Evolutionary conservation across 73 alveolate species (phyloP).

Genomic region (Tetrahymena malaccensis): DNA sequence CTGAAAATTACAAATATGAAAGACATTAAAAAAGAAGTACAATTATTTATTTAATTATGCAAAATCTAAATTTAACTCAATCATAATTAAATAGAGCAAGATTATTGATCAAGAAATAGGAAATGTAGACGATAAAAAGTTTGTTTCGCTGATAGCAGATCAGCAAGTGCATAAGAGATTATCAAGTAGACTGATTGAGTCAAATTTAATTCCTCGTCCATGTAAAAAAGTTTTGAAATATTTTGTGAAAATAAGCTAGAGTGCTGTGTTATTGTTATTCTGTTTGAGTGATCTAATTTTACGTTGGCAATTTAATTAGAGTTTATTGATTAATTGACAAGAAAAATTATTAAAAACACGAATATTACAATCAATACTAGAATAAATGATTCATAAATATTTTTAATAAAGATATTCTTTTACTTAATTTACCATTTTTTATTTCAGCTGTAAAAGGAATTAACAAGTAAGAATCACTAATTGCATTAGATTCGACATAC

Average conservation of each 20-base stretch:
- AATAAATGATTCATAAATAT: too few species aligned
- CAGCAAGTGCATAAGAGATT: background rate
- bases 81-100: background rate
- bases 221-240: background rate
- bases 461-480: background rate
- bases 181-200: background rate
- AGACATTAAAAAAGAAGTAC: background rate
- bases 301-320: background rate
- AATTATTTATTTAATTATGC: background rate
- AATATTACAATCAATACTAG: background rate
- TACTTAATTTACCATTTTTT: background rate
- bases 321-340: background rate
- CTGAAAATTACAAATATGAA: background rate
- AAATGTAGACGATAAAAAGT: background rate
- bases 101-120: background rate
- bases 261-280: background rate
- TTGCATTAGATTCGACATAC: background rate
- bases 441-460: background rate
- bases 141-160: background rate
- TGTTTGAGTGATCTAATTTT: background rate
- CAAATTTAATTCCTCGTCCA: background rate
- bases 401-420: background rate
- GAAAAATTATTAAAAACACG: too few species aligned
- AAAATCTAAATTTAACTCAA: background rate
- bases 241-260: background rate